These are phyloP conservation scores for Neofusicoccum umdonicola DNA, from an alignment of 2,329 filamentous ascomycete species.

Conservation along the genomic window DNA sequence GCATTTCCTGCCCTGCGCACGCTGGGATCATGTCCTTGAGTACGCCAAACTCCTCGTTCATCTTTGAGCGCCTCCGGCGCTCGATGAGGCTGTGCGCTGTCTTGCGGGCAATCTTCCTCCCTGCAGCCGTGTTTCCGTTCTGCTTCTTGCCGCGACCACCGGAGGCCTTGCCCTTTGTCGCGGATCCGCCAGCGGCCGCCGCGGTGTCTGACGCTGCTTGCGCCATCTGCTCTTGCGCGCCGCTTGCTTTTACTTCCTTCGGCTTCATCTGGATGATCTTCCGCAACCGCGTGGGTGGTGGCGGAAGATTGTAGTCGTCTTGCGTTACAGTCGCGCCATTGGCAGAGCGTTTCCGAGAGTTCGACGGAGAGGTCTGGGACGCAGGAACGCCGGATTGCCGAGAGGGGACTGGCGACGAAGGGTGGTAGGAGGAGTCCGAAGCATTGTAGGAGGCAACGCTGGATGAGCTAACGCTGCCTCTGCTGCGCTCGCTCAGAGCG, in stretches of 20 bases:
- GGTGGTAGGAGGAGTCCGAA: conserved; percentile 54
- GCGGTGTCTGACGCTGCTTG: conserved; percentile 11
- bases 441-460: conserved; percentile 42
- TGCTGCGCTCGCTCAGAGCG: conserved; percentile 54
- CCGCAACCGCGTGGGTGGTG: conserved; percentile 84
- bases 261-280: conserved; percentile 99
- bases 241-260: conserved; percentile 27
- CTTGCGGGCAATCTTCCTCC: conserved; percentile 92
- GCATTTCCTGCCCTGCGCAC: conserved; percentile 92
- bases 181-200: conserved; percentile 22
- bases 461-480: conserved; percentile 50
- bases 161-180: background rate
- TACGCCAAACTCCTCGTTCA: conserved; percentile 97
- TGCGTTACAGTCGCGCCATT: conserved; percentile 44
- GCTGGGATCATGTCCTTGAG: conserved; percentile 95
- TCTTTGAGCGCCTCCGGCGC: conserved; percentile 83
- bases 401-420: conserved; percentile 38
- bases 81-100: conserved; percentile 96
- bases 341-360: conserved; percentile 27
- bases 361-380: conserved; percentile 25
- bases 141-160: conserved; percentile 63
- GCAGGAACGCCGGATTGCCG: background rate
- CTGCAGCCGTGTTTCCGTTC: conserved; percentile 72
- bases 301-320: conserved; percentile 76
- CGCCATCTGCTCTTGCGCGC: conserved; percentile 19